Percentiles rank a stretch among this genome's conserved stretches.
phyloP scores from a whole-genome alignment of 2,329 filamentous ascomycete genomes.

The Alternaria sp. region DNA sequence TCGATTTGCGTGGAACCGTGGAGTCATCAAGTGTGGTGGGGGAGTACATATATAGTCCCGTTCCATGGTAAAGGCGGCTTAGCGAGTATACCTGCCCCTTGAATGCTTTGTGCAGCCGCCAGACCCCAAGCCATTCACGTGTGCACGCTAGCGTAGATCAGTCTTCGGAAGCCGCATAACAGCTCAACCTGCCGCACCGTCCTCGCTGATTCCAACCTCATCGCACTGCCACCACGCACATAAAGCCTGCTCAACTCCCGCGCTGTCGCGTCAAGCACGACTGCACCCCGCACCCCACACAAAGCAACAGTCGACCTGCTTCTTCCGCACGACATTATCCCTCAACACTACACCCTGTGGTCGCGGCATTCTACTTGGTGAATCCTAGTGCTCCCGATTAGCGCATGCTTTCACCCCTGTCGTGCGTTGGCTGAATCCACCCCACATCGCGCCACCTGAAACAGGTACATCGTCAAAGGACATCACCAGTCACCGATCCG shows the following conservation, averaged over 20 bases:
- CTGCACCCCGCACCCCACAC: background rate
- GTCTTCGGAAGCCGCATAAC: constrained; percentile 6
- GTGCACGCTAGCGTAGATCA: constrained; percentile 8
- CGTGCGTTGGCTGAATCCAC: background rate
- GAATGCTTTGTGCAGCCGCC: background rate
- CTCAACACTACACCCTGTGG: background rate
- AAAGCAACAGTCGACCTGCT: background rate
- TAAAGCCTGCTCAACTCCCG: background rate
- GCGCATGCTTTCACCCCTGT: constrained; percentile 6
- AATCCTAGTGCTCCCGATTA: background rate
- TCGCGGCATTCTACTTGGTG: background rate
- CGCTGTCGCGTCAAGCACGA: background rate
- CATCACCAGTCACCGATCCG: background rate
- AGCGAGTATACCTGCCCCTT: constrained; percentile 3
- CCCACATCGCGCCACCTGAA: background rate
- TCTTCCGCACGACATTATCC: background rate
- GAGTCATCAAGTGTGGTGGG: background rate
- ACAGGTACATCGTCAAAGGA: background rate
- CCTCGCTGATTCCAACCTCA: background rate
- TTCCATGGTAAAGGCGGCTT: constrained; percentile 9
- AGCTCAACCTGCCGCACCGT: background rate
- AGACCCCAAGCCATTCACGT: constrained; percentile 10
- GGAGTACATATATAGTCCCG: background rate
- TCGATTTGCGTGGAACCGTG: background rate
- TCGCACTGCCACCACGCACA: background rate